These are phyloP conservation scores for Filosporella fistucella DNA, from an alignment of 495 filamentous ascomycete species.

Conservation along the genomic window DNA sequence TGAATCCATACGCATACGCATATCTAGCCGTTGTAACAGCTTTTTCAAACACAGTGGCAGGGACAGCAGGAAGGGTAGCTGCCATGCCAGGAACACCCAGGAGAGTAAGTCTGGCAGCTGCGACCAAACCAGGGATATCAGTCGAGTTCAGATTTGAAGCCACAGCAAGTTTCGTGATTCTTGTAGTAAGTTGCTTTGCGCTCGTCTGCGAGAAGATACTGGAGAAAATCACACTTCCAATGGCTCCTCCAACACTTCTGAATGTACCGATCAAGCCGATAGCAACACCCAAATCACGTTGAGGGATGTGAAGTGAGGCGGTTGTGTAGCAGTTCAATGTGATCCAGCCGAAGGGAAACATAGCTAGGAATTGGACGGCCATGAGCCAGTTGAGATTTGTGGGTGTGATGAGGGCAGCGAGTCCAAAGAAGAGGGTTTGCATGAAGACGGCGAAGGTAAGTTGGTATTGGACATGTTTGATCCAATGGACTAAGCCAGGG, in stretches of 20 bases:
- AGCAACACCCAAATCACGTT: slow-evolving; percentile 26
- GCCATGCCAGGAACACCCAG: slow-evolving; percentile 22
- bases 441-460: slow-evolving; percentile 28
- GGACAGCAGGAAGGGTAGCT: slow-evolving; percentile 15
- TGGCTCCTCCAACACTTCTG: slow-evolving; percentile 16
- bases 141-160: slow-evolving; percentile 10
- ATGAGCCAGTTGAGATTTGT: slow-evolving; percentile 27
- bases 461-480: slow-evolving; percentile 29
- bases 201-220: slow-evolving; percentile 12
- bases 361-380: slow-evolving; percentile 30
- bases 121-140: slow-evolving; percentile 15
- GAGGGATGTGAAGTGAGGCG: slow-evolving; percentile 29
- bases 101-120: slow-evolving; percentile 15
- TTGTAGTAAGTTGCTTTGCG: slow-evolving; percentile 13
- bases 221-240: slow-evolving; percentile 21
- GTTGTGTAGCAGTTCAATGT: slow-evolving; percentile 30
- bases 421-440: slow-evolving; percentile 32
- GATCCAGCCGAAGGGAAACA: slow-evolving; percentile 29
- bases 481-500: slow-evolving; percentile 26
- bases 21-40: slow-evolving; percentile 12
- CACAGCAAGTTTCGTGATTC: slow-evolving; percentile 14
- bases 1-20: slow-evolving; percentile 30
- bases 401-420: slow-evolving; percentile 25
- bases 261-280: slow-evolving; percentile 26
- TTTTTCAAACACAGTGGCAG: slow-evolving; percentile 13